Base-by-base conservation (phyloP, 306 rosid genomes). In the Pyrus bretschneideri region DNA sequence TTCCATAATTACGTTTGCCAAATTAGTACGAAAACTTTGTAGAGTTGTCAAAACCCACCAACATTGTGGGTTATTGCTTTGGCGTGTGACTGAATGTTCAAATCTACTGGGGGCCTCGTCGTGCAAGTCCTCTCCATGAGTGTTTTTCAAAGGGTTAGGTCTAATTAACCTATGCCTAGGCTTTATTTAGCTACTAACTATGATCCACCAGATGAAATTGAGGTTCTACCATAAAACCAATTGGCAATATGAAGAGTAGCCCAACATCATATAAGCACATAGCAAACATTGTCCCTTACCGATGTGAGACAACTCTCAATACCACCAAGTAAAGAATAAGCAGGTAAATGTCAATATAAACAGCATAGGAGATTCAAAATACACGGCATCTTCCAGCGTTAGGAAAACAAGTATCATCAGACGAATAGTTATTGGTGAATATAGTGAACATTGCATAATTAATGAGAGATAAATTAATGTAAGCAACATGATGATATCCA, bases 1-100 rank as follows among this genome's bases (percentile, higher is more conserved):
- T 46, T 60, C 6, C 29, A 73, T 60, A 25, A 73, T 73, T 60
- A 45, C 77, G 19, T 61, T 25, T 60, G 69, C 69, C 77, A 73
- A 25, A 8, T 22, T 9, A 23, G 70, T 35, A 14, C 23, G 68
- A 31, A 31, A 64, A 61, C 35, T 61, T 61, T 58, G 27, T 27
- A 61, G 30, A 61, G 17, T 30, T 63, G 44, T 30, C 38, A 63
- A 63, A 63, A 30, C 40, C 68, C 67, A 14, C 67, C 8, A 61
- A 29, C 29, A 61, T 14, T 61, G 30, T 10, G 17, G 63, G 27
- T 58, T 22, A 49, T 23, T 23, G 31, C 17, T 59, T 22, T 59
- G 11, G 55, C 55, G 9, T 49, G 55, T 49, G 18, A 49, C 8
- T 59, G 6, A 23, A n/a, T 59, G 11, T 10, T 23, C 17, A n/a